These are phyloP conservation scores for Asterionellopsis glacialis DNA, from an alignment of 108 stramenopile genomes.

Conservation along the genomic window DNA sequence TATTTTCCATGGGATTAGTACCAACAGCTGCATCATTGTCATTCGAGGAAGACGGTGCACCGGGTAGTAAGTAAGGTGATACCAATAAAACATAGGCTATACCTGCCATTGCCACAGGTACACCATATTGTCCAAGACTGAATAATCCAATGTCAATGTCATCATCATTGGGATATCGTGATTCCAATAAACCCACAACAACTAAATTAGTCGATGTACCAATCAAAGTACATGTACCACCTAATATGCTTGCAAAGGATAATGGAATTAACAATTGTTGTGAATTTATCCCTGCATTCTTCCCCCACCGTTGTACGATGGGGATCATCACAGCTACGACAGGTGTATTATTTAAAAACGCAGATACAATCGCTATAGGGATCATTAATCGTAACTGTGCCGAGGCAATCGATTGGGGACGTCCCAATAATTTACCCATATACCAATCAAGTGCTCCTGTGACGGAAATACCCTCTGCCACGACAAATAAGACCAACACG, in stretches of 20 bases:
- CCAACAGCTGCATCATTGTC: conserved; percentile 1
- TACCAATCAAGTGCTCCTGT: conserved; percentile 88
- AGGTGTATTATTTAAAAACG: conserved; percentile 90
- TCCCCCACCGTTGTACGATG: conserved; percentile 75
- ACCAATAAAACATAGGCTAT: conserved; percentile 68
- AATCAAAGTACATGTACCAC: conserved; percentile 87
- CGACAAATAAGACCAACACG: conserved; percentile 78
- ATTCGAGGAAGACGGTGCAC: conserved; percentile 21
- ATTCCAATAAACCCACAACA: conserved; percentile 54
- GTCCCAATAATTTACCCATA: conserved; percentile 76
- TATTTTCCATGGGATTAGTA: conserved; percentile 19
- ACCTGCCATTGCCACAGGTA: conserved; percentile 69
- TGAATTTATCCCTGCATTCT: conserved; percentile 42
- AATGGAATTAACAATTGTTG: conserved; percentile 81
- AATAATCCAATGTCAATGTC: conserved; percentile 58
- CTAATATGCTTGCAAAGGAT: conserved; percentile 80
- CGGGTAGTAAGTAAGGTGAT: conserved; percentile 64
- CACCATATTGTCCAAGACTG: conserved; percentile 72
- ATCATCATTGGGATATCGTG: conserved; percentile 41
- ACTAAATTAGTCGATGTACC: conserved; percentile 89
- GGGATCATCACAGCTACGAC: conserved; percentile 90
- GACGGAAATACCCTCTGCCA: conserved; percentile 72
- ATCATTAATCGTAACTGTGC: conserved; percentile 77
- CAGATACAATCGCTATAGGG: conserved; percentile 56
- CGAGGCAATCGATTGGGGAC: conserved; percentile 42